Conservation (phyloP, 257 asterid species). For the Catharanthus roseus region DNA sequence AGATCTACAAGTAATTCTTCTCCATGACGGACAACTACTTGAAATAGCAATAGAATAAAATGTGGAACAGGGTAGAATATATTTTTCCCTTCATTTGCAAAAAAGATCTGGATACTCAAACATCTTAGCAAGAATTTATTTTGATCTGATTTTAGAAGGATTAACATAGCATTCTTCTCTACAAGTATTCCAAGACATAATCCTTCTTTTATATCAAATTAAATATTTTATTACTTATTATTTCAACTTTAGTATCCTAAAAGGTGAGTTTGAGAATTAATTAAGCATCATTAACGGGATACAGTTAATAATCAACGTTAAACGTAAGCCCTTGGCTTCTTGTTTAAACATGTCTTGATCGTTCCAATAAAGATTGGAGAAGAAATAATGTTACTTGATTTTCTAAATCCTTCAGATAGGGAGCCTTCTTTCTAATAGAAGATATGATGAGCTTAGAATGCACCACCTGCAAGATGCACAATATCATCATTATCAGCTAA, state of each 20-base stretch:
- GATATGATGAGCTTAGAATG: slow-evolving; percentile 10
- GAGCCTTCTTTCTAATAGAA: slow-evolving; percentile 12
- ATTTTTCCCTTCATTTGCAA: neutral
- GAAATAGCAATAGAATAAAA: neutral
- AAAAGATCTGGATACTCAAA: neutral
- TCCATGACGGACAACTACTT: neutral
- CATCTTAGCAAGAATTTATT: neutral
- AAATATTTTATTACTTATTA: too few species aligned
- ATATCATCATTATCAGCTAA: neutral
- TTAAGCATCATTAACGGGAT: too few species aligned
- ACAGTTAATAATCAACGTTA: too few species aligned
- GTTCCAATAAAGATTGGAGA: neutral
- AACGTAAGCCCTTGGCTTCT: too few species aligned
- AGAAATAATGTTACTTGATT: slow-evolving; percentile 20
- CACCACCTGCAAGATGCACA: slow-evolving; percentile 14
- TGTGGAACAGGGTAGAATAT: neutral
- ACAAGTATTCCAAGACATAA: neutral
- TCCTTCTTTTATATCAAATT: neutral
- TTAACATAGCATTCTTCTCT: neutral
- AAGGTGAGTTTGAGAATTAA: neutral
- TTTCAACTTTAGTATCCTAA: neutral
- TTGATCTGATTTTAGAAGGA: neutral
- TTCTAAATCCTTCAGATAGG: slow-evolving; percentile 26
- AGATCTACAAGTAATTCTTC: neutral
- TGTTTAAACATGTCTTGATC: neutral